Evolutionary conservation across 129 eudicot species (phyloP).

Genomic region (Helichrysum umbraculigerum): DNA sequence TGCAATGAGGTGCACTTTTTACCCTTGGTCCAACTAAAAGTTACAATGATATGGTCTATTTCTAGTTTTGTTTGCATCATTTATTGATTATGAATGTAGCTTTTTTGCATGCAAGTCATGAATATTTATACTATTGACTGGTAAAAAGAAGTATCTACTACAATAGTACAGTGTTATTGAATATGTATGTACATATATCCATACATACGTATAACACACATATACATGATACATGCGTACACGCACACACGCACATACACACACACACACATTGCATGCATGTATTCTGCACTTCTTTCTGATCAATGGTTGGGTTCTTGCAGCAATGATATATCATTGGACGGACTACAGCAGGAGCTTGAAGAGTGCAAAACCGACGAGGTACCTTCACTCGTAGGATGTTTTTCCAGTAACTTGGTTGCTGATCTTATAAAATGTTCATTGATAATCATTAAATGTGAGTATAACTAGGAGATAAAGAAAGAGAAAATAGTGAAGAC

Average conservation of each 20-base stretch:
- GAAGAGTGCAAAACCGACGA: constrained; percentile 82
- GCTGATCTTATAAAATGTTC: neutral
- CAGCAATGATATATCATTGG: constrained; percentile 88
- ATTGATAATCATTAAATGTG: neutral
- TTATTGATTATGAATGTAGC: neutral
- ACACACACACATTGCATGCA: neutral
- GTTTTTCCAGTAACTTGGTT: constrained; percentile 8
- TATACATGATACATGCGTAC: no score
- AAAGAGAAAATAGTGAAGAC: neutral
- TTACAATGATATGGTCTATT: constrained; percentile 10
- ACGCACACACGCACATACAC: neutral
- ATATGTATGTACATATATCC: neutral
- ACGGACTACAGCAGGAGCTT: constrained; percentile 90
- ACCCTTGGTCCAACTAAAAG: constrained; percentile 4
- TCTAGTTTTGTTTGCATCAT: neutral
- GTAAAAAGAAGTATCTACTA: neutral
- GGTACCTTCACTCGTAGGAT: constrained; percentile 36
- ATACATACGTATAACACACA: neutral
- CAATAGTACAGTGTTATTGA: neutral
- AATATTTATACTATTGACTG: no score
- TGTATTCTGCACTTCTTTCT: neutral
- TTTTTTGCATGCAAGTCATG: neutral
- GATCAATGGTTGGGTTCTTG: constrained; percentile 23
- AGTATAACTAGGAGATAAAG: neutral
- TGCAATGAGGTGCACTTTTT: constrained; percentile 50